A percentile compares a stretch with the other conserved stretches of the same genome.
phyloP scores from a whole-genome alignment of 352 stramenopile species.

The Globisporangium lucens region DNA sequence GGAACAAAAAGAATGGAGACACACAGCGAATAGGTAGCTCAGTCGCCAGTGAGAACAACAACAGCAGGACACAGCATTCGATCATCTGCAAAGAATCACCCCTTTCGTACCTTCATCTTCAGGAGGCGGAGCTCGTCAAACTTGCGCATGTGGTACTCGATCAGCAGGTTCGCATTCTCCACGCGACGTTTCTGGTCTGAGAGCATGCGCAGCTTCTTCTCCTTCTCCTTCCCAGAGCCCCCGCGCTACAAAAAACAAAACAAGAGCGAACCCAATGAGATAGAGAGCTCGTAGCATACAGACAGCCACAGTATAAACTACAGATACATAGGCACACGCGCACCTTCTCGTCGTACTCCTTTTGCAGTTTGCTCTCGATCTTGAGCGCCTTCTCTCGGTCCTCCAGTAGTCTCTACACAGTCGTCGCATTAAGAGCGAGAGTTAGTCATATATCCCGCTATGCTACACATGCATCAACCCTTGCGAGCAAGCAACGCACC shows the following conservation, averaged over 20 bases:
- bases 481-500: slow-evolving; percentile 24
- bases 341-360: slow-evolving; percentile 62
- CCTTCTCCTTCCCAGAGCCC: slow-evolving; percentile 57
- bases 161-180: slow-evolving; percentile 75
- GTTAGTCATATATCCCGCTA: background rate
- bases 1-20: background rate
- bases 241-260: slow-evolving; percentile 31
- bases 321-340: background rate
- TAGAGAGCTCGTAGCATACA: background rate
- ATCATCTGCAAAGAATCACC: background rate
- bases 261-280: background rate
- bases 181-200: slow-evolving; percentile 81
- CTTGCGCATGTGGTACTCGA: slow-evolving; percentile 69
- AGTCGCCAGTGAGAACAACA: background rate
- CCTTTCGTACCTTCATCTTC: slow-evolving; percentile 69
- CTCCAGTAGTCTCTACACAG: slow-evolving; percentile 58
- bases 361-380: slow-evolving; percentile 71
- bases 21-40: background rate
- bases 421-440: background rate
- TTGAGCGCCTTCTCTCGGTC: slow-evolving; percentile 82
- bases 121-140: slow-evolving; percentile 68
- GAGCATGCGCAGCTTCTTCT: slow-evolving; percentile 80
- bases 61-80: background rate
- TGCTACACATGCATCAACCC: background rate
- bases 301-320: background rate